Evolutionary conservation across 768 basidiomycete species (phyloP), one percentile per base, ranked within the genome.

Genomic region (Fistulinella prunicolor): DNA sequence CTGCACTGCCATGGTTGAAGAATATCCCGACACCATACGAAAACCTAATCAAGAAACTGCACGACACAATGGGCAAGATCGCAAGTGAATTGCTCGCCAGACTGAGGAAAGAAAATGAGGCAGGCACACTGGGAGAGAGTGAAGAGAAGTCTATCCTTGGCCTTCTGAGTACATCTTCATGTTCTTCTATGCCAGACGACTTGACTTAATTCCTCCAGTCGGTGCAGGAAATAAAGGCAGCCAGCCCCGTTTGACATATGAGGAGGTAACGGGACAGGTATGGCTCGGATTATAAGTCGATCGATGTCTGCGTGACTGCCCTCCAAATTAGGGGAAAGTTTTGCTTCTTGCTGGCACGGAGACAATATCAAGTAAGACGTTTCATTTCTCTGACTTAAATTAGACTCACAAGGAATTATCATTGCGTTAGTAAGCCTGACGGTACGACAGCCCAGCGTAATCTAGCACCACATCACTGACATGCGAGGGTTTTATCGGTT

Each of bases 281-380:
- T 7, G 42, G 5, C 17, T 44, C 4, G 17, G 39, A 28, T 14
- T 29, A 1, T 13, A 6, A 8, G 4, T 39, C 3, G 12, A 34
- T 23, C 14, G 14, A 26, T n/a, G 10, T 38, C 8, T 26, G 9
- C 23, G 26, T 49, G 14, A 36, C 12, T 7, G 2, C 36, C 8
- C 39, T 16, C 32, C 10, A 6, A 29, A 19, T 10, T 16, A 65
- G 65, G 63, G 69, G 60, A 74, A 73, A 44, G 59, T 69, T 6
- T 58, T 74, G 9, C 60, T 74, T 29, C 40, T 73, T 29, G 66
- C 67, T 16, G 73, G 71, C 12, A 74, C 73, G 44, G 70, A 73
- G 53, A 71, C 70, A 3, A 71, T 71, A 1, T 72, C 72, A 1
- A 65, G 72, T 69, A 50, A 36, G 65, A 39, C 1, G 10, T 4